Conservation (phyloP, 1,139 yeast genomes). For the Yamadazyma triangularis region DNA sequence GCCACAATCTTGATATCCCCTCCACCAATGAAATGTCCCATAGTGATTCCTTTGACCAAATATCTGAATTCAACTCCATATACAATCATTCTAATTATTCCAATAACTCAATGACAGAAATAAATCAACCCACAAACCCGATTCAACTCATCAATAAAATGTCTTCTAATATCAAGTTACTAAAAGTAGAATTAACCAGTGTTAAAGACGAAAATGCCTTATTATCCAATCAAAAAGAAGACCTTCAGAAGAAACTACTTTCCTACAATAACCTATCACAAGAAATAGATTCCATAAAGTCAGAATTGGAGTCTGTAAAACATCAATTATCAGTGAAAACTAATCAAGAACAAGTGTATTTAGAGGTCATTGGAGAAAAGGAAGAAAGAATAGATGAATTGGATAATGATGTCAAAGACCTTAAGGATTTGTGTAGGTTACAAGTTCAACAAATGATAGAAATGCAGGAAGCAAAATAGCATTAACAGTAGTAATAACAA, state of each 20-base stretch:
- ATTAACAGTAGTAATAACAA: too few relatives aligned
- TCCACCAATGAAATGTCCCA: neutral
- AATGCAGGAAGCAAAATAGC: conserved; percentile 37
- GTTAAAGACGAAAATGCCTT: conserved; percentile 59
- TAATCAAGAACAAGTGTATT: conserved; percentile 53
- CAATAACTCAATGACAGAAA: conserved; percentile 6
- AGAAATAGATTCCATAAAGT: conserved; percentile 34
- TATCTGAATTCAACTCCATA: conserved; percentile 5
- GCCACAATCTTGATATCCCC: neutral
- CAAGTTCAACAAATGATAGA: conserved; percentile 87
- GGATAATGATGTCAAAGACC: conserved; percentile 80
- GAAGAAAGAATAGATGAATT: conserved; percentile 83
- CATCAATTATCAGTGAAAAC: conserved; percentile 30
- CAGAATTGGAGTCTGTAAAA: conserved; percentile 41
- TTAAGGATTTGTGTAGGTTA: conserved; percentile 73
- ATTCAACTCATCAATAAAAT: conserved; percentile 68
- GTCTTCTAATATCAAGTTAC: conserved; percentile 68
- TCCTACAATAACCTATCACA: conserved; percentile 11
- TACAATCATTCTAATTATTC: conserved; percentile 9
- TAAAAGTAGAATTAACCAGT: conserved; percentile 73
- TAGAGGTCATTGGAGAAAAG: conserved; percentile 83
- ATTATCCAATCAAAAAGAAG: conserved; percentile 55
- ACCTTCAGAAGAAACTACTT: conserved; percentile 64
- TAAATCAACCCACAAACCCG: conserved; percentile 3
- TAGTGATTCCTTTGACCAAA: neutral